These are phyloP conservation scores for Dictyophora rubrovolvata DNA, from an alignment of 768 basidiomycete genomes.

Conservation along the genomic window DNA sequence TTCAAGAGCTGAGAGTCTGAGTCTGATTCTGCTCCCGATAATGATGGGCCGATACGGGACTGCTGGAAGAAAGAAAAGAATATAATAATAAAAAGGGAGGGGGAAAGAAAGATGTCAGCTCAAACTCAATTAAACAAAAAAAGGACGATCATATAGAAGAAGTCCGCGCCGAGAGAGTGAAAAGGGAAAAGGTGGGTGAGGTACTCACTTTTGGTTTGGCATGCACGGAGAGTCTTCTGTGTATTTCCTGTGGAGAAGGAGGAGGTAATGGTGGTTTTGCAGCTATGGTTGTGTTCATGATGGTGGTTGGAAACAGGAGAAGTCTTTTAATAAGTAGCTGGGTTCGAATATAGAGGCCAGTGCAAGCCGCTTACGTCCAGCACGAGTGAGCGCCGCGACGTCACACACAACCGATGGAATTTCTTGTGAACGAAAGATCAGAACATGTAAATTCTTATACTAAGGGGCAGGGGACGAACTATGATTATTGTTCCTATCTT, in stretches of 20 bases:
- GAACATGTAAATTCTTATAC: no score
- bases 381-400: not conserved
- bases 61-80: conserved; percentile 22
- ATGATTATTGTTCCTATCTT: no score
- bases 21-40: conserved; percentile 80
- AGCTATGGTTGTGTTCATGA: conserved; percentile 16
- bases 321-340: not conserved
- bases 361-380: conserved; percentile 15
- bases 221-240: conserved; percentile 74
- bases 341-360: conserved; percentile 20
- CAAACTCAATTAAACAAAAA: conserved; percentile 12
- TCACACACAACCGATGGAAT: not conserved
- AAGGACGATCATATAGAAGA: not conserved
- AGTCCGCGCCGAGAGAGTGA: conserved; percentile 4
- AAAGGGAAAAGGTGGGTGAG: not conserved
- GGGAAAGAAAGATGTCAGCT: conserved; percentile 13
- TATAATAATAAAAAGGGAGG: no score
- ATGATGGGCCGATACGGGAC: conserved; percentile 20
- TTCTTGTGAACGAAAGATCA: no score
- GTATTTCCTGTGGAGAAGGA: conserved; percentile 78
- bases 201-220: conserved; percentile 34
- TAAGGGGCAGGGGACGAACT: no score
- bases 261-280: conserved; percentile 37
- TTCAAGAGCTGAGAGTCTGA: conserved; percentile 58
- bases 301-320: conserved; percentile 7